phyloP scores from a whole-genome alignment of 2,329 filamentous ascomycete genomes.

The Cladophialophora exuberans region DNA sequence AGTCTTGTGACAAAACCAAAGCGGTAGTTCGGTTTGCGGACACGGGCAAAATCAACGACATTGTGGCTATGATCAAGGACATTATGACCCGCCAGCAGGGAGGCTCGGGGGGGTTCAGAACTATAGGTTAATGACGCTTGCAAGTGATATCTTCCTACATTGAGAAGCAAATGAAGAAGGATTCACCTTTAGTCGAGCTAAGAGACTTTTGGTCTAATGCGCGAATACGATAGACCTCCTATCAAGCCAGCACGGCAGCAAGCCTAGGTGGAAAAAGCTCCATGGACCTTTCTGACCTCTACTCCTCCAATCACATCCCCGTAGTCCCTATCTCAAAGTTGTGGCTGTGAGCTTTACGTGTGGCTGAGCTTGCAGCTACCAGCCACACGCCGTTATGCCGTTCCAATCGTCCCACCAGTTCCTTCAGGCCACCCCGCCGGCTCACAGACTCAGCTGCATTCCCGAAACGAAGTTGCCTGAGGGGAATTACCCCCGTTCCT shows the following conservation, averaged over 20 bases:
- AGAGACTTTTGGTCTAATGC: background rate
- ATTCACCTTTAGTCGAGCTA: too few relatives aligned
- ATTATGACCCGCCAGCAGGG: background rate
- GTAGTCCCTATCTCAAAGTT: background rate
- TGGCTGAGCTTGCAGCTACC: background rate
- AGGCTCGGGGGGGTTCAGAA: background rate
- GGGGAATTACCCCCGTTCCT: background rate
- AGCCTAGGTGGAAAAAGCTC: background rate
- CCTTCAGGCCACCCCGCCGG: slow-evolving; percentile 4
- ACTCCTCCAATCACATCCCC: too few relatives aligned
- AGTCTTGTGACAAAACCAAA: background rate
- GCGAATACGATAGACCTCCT: background rate
- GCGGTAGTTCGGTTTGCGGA: background rate
- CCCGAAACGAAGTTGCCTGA: background rate
- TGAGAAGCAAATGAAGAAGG: too few relatives aligned
- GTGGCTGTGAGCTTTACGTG: background rate
- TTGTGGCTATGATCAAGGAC: background rate
- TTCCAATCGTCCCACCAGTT: background rate
- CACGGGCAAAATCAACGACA: background rate
- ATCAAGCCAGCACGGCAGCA: too few relatives aligned
- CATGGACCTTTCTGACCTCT: background rate
- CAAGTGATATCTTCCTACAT: too few relatives aligned
- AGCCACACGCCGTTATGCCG: background rate
- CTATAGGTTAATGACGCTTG: too few relatives aligned
- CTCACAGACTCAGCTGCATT: slow-evolving; percentile 4